A percentile compares a stretch with the other conserved stretches of the same genome.
phyloP scores from a whole-genome alignment of 139 green algal species.

The Chlorella sp. region DNA sequence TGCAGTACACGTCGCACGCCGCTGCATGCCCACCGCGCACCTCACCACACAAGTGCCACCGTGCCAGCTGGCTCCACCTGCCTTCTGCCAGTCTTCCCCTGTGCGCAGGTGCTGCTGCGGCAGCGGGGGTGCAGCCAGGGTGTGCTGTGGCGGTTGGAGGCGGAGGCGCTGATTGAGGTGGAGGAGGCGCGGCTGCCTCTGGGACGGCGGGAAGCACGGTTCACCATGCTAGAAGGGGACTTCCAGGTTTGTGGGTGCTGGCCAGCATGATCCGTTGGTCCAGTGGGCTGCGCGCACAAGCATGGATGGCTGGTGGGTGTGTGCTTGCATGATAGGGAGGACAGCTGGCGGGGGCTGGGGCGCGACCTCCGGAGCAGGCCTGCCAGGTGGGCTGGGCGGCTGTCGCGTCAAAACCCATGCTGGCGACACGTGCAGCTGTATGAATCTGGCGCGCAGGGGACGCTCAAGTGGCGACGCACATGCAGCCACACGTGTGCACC shows the following conservation, averaged over 20 bases:
- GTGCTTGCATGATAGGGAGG: no score
- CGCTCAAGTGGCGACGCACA: no score
- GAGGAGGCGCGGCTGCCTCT: conserved; percentile 41
- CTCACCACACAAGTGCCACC: neutral
- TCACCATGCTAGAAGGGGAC: conserved; percentile 55
- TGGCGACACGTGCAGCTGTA: neutral
- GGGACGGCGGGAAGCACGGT: conserved; percentile 51
- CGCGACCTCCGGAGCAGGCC: no score
- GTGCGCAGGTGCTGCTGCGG: conserved; percentile 26
- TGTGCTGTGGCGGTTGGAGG: conserved; percentile 63
- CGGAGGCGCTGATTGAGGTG: conserved; percentile 60
- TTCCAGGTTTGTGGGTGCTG: conserved; percentile 44
- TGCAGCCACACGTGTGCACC: no score
- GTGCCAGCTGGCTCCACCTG: neutral
- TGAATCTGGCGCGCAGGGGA: neutral
- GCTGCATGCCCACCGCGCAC: neutral
- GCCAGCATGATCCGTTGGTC: neutral
- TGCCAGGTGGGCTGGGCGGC: neutral
- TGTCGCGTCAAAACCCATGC: neutral
- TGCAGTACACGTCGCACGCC: neutral
- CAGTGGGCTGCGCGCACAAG: no score
- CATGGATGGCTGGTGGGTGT: no score
- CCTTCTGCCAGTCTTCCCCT: neutral
- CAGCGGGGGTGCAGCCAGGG: conserved; percentile 60
- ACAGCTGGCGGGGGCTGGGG: no score